phyloP scores from a whole-genome alignment of 441 rosid species.

The Daphne laureola region DNA sequence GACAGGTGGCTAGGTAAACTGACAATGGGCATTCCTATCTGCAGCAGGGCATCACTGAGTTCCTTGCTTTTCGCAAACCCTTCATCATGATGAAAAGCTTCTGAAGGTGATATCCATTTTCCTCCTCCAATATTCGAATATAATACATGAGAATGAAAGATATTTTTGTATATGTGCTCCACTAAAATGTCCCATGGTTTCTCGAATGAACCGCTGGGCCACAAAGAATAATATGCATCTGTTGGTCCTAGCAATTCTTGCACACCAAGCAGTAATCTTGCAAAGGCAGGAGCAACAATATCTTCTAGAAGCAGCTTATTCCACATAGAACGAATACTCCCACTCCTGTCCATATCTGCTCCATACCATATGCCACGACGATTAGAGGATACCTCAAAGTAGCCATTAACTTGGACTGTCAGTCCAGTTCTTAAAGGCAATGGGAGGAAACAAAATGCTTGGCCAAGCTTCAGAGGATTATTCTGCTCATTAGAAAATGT shows the following conservation, averaged over 20 bases:
- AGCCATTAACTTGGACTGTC: slow-evolving; percentile 85
- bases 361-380: slow-evolving; percentile 99
- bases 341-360: slow-evolving; percentile 98
- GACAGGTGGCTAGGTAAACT: slow-evolving; percentile 63
- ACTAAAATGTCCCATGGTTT: slow-evolving; percentile 96
- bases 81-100: slow-evolving; percentile 87
- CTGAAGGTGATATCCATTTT: slow-evolving; percentile 73
- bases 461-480: slow-evolving; percentile 67
- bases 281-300: slow-evolving; percentile 72
- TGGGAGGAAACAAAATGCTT: slow-evolving; percentile 97
- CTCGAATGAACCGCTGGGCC: slow-evolving; percentile 88
- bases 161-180: slow-evolving; percentile 66
- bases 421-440: slow-evolving; percentile 93
- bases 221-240: slow-evolving; percentile 62
- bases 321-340: slow-evolving; percentile 93
- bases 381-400: slow-evolving; percentile 96
- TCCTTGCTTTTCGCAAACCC: slow-evolving; percentile 66
- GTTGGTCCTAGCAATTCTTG: slow-evolving; percentile 58
- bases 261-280: slow-evolving; percentile 59
- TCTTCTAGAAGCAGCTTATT: slow-evolving; percentile 95
- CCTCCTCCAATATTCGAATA: slow-evolving; percentile 74
- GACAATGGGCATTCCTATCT: slow-evolving; percentile 85
- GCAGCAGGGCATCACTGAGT: slow-evolving; percentile 72
- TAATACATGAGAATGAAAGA: slow-evolving; percentile 56
- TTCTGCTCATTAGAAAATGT: slow-evolving; percentile 33